Evolutionary conservation across 2,329 filamentous ascomycete genomes (phyloP), one percentile per base, ranked within the genome.

Genomic region (Fusarium oligoseptatum): DNA sequence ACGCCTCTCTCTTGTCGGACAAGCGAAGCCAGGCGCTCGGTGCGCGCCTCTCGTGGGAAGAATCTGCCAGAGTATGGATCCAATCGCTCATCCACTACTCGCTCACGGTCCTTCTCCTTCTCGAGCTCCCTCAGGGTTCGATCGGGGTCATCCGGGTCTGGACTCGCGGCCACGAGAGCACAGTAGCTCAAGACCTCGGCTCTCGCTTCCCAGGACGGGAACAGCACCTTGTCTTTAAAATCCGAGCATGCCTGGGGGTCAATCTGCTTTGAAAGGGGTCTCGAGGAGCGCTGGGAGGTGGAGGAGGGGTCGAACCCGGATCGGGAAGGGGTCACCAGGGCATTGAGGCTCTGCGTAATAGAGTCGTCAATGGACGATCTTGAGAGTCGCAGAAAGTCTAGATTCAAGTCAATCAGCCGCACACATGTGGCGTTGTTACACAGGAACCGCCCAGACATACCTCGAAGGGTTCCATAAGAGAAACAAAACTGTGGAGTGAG

Each of bases 331-430:
- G 93, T 95, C 52, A 94, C 85, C 41, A 98, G 89, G 1, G 95
- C 94, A 85, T 98, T 98, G 71, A 99, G 90, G 79, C 97, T 96
- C 80, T 98, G 95, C 1, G 92, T 91, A 80, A 99, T 98, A 52
- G 94, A 95, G 84, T 99, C 97, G 84, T 99, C 97, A 79, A 98
- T 92, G 57, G 93, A 91, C 62, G 91, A 88, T 73, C 97, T 92
- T 11, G 96, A 98, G 75, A 97, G 84, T 43, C 95, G 93, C 24
- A 99, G 89, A 82, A 99, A 99, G 82, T 98, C 97, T 98, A 17
- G 37, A n/a, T 29, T 12, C 34, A 37, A 60, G 60, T 73, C 67
- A 76, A 70, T 70, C 24, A 67, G 61, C 39, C 9, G 27, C 43
- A 11, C 10, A 55, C 29, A 24, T 15, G 17, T 32, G 48, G n/a